Conservation (phyloP, 23 red algal genomes). For the Rhodosorus marinus region DNA sequence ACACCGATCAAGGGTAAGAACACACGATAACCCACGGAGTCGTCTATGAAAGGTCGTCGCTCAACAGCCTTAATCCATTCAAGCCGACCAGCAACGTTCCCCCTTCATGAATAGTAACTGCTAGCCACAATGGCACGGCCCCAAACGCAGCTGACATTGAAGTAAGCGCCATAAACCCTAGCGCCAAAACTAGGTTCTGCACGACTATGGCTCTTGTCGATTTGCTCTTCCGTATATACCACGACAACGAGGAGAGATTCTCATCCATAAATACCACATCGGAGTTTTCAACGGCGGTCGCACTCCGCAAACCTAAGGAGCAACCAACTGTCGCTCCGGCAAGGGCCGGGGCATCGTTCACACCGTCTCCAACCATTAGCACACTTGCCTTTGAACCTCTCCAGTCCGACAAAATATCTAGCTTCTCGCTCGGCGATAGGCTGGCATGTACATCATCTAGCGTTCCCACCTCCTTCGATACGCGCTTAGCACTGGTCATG, state of each 20-base stretch:
- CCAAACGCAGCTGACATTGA: conserved; percentile 18
- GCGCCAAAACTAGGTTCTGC: conserved; percentile 55
- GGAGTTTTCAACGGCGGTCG: conserved; percentile 26
- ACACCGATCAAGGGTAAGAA: too few relatives aligned
- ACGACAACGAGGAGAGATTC: conserved; percentile 30
- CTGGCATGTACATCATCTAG: conserved; percentile 21
- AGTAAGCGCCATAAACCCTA: conserved; percentile 51
- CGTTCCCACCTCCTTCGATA: conserved; percentile 15
- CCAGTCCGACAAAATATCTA: conserved; percentile 14
- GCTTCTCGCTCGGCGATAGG: conserved; percentile 48
- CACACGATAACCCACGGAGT: too few relatives aligned
- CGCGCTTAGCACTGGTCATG: conserved; percentile 13
- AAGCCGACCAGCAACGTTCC: conserved; percentile 63
- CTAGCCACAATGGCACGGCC: conserved; percentile 75
- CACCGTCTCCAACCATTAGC: conserved; percentile 80
- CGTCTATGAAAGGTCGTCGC: too few relatives aligned
- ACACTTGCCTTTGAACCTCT: conserved; percentile 1
- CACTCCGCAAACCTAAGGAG: conserved; percentile 42
- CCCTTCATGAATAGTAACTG: conserved; percentile 75
- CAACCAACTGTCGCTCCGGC: conserved; percentile 41
- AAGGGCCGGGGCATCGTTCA: conserved; percentile 85
- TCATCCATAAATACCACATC: conserved; percentile 66
- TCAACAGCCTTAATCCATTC: conserved; percentile 56
- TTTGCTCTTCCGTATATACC: conserved; percentile 45
- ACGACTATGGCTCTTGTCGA: conserved; percentile 27